A percentile compares a stretch with the other conserved stretches of the same genome.
phyloP scores from a whole-genome alignment of 371 early-diverging fungal species.

The Enteropsectra breve region DNA sequence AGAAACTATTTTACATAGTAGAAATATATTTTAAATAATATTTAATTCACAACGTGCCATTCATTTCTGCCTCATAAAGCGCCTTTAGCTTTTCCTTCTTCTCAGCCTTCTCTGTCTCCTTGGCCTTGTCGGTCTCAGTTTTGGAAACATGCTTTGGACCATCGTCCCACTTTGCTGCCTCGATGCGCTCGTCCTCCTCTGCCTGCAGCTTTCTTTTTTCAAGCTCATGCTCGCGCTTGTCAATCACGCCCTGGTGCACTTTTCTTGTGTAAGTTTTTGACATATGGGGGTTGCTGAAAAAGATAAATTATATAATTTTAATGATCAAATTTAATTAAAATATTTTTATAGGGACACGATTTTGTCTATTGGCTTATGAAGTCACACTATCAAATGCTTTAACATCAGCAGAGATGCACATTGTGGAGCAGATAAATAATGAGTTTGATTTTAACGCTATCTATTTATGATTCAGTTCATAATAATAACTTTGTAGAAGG shows the following conservation, averaged over 20 bases:
- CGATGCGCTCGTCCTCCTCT: constrained; percentile 1
- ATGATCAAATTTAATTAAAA: no score
- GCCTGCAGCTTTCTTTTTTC: constrained; percentile 6
- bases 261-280: constrained; percentile 10
- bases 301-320: neutral
- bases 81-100: constrained; percentile 3
- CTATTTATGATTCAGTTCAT: no score
- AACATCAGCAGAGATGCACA: no score
- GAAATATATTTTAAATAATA: constrained; percentile 13
- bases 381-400: no score
- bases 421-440: no score
- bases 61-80: constrained; percentile 23
- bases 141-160: constrained; percentile 2
- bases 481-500: no score
- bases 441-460: no score
- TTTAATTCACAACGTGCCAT: neutral
- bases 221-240: constrained; percentile 5
- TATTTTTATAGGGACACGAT: no score
- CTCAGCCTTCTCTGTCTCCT: constrained; percentile 9
- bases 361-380: no score
- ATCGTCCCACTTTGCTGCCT: constrained; percentile 5
- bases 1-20: no score
- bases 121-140: neutral
- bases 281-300: constrained; percentile 1
- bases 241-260: constrained; percentile 2